phyloP scores from a whole-genome alignment of 2,329 filamentous ascomycete species.

The Chrysoporthe deuterocubensis region DNA sequence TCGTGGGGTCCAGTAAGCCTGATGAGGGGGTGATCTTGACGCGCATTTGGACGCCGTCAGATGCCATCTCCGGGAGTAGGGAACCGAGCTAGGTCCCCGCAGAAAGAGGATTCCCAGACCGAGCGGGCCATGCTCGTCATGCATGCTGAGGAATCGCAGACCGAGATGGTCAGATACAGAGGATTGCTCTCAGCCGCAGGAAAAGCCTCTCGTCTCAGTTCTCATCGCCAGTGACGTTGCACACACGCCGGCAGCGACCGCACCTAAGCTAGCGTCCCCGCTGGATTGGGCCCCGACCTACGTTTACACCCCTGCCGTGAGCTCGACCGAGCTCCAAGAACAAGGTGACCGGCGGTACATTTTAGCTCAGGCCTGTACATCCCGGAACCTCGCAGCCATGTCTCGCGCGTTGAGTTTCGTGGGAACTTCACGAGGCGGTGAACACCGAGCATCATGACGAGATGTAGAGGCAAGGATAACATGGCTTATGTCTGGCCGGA shows the following conservation, averaged over 20 bases:
- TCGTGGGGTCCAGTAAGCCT: not conserved
- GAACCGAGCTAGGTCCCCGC: not conserved
- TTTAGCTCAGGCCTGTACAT: conserved; percentile 16
- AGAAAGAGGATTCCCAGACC: not conserved
- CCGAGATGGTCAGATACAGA: conserved; percentile 1
- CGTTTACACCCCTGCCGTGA: conserved; percentile 23
- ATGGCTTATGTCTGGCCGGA: conserved; percentile 31
- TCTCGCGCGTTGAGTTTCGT: conserved; percentile 24
- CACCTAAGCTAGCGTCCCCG: conserved; percentile 18
- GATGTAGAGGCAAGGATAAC: conserved; percentile 38
- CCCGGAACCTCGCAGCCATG: conserved; percentile 20
- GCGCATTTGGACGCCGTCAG: not conserved
- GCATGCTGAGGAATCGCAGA: not conserved
- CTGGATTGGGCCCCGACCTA: conserved; percentile 16
- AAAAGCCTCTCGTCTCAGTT: conserved; percentile 1
- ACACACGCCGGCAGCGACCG: conserved; percentile 8
- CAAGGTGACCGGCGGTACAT: conserved; percentile 17
- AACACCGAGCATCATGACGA: conserved; percentile 32
- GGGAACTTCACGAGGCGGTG: conserved; percentile 38
- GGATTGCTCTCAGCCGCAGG: conserved; percentile 3
- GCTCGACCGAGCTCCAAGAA: not conserved
- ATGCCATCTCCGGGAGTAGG: not conserved
- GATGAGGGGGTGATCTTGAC: not conserved
- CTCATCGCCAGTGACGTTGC: conserved; percentile 5
- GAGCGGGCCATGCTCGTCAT: not conserved